These are phyloP conservation scores for Psilocybe sp. DNA, from an alignment of 768 basidiomycete genomes.

Conservation along the genomic window DNA sequence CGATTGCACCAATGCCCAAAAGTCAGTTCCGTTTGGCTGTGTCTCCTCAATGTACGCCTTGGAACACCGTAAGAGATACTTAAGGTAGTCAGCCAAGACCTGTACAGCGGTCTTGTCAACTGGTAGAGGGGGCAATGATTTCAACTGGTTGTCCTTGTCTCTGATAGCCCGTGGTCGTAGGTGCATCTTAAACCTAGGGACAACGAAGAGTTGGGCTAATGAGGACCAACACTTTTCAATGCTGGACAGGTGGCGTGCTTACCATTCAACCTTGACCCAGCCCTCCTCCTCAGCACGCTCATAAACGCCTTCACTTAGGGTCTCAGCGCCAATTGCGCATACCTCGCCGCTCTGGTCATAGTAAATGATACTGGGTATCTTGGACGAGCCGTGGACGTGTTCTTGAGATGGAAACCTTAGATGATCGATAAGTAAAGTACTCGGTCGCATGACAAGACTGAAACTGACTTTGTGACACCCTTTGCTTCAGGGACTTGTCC, in stretches of 20 bases:
- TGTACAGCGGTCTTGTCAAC: slow-evolving; percentile 34
- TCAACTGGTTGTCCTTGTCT: not conserved
- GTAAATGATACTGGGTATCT: slow-evolving; percentile 48
- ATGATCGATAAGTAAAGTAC: not conserved
- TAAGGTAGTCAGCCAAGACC: slow-evolving; percentile 49
- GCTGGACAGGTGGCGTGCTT: not conserved
- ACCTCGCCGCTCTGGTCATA: slow-evolving; percentile 38
- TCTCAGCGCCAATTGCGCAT: slow-evolving; percentile 45
- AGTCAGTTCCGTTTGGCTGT: slow-evolving; percentile 33
- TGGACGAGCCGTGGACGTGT: slow-evolving; percentile 31
- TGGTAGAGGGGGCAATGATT: slow-evolving; percentile 39
- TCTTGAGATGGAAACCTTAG: slow-evolving; percentile 19
- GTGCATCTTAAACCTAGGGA: slow-evolving; percentile 34
- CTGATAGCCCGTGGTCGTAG: slow-evolving; percentile 23
- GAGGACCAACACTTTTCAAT: not conserved
- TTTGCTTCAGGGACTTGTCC: slow-evolving; percentile 17
- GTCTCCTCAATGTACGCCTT: slow-evolving; percentile 43
- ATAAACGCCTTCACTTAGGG: slow-evolving; percentile 34
- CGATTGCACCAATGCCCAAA: slow-evolving; percentile 41
- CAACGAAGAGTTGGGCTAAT: not conserved
- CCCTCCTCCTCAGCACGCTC: slow-evolving; percentile 40
- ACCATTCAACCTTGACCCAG: slow-evolving; percentile 43
- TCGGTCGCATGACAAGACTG: not conserved
- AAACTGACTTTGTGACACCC: slow-evolving; percentile 15
- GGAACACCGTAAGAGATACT: slow-evolving; percentile 46